Percentiles rank a stretch among this genome's conserved stretches.
Conservation (phyloP, 495 filamentous ascomycete genomes). For the Penicillium tannophilum region DNA sequence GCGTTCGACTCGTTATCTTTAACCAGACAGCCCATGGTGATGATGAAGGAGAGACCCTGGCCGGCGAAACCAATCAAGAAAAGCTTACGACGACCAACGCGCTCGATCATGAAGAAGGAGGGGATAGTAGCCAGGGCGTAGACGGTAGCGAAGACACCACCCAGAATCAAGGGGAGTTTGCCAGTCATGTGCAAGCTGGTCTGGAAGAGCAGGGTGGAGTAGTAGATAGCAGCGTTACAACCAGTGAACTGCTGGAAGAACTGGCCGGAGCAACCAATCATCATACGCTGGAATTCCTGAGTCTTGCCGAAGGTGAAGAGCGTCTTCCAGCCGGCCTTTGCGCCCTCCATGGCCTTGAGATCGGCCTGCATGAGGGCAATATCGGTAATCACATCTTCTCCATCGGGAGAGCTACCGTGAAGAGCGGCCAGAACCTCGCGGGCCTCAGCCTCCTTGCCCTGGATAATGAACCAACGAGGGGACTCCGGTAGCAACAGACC, state of each 20-base stretch:
- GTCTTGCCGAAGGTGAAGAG: slow-evolving; percentile 48
- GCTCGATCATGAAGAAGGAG: slow-evolving; percentile 74
- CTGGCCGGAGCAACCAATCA: slow-evolving; percentile 49
- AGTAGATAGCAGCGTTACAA: slow-evolving; percentile 86
- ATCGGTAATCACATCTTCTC: slow-evolving; percentile 42
- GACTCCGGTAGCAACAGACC: slow-evolving; percentile 72
- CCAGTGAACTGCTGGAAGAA: slow-evolving; percentile 78
- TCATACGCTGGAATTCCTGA: slow-evolving; percentile 48
- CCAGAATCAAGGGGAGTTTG: slow-evolving; percentile 67
- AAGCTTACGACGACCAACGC: slow-evolving; percentile 69
- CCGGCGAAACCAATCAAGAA: slow-evolving; percentile 71
- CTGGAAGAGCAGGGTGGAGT: slow-evolving; percentile 77
- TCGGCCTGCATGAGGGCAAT: slow-evolving; percentile 50
- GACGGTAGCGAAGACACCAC: slow-evolving; percentile 79
- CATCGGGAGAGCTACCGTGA: slow-evolving; percentile 37
- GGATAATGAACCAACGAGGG: slow-evolving; percentile 71
- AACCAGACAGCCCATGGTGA: slow-evolving; percentile 40
- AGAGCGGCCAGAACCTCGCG: slow-evolving; percentile 64
- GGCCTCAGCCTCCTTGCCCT: slow-evolving; percentile 60
- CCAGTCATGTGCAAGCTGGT: slow-evolving; percentile 58
- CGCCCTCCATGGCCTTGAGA: slow-evolving; percentile 26
- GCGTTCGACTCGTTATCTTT: slow-evolving; percentile 19
- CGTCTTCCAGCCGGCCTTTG: slow-evolving; percentile 41
- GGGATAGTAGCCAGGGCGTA: slow-evolving; percentile 62
- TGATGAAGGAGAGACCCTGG: slow-evolving; percentile 41